These are phyloP conservation scores for Mycosphaerella sp. DNA, from an alignment of 2,329 filamentous ascomycete genomes.

Conservation along the genomic window DNA sequence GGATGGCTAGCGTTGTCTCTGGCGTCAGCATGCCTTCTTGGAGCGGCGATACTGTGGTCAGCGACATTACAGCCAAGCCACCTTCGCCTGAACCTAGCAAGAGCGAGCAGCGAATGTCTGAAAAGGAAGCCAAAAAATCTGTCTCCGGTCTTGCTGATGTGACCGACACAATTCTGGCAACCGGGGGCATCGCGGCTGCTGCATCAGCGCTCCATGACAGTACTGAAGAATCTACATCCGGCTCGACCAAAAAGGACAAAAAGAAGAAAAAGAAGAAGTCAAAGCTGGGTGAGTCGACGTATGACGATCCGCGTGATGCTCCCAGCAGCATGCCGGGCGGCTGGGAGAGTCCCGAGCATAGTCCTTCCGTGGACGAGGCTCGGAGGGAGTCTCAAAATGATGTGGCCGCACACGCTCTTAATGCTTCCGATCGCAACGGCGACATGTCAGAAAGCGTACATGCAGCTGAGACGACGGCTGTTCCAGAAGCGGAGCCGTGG, in stretches of 20 bases:
- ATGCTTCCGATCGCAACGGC: slow-evolving; percentile 20
- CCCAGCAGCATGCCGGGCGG: slow-evolving; percentile 25
- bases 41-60: slow-evolving; percentile 5
- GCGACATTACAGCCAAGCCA: slow-evolving; percentile 3
- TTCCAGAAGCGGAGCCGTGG: slow-evolving; percentile 23
- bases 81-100: slow-evolving; percentile 19
- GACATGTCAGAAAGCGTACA: background rate
- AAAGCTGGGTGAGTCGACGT: slow-evolving; percentile 26
- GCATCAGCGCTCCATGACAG: slow-evolving; percentile 17
- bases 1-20: slow-evolving; percentile 5
- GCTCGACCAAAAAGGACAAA: slow-evolving; percentile 28
- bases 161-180: slow-evolving; percentile 26
- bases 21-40: slow-evolving; percentile 7
- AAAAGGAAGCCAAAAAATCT: slow-evolving; percentile 17
- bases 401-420: slow-evolving; percentile 16
- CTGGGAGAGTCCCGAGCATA: slow-evolving; percentile 23
- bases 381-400: slow-evolving; percentile 11
- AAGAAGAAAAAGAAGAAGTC: slow-evolving; percentile 37
- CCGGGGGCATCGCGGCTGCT: slow-evolving; percentile 25
- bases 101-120: slow-evolving; percentile 25
- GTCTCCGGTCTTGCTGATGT: slow-evolving; percentile 25
- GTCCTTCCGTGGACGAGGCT: slow-evolving; percentile 22
- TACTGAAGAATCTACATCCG: slow-evolving; percentile 19
- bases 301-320: slow-evolving; percentile 31
- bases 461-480: slow-evolving; percentile 8